Conservation (phyloP, 2,329 filamentous ascomycete genomes). For the Chrysosporium keratinophilum region DNA sequence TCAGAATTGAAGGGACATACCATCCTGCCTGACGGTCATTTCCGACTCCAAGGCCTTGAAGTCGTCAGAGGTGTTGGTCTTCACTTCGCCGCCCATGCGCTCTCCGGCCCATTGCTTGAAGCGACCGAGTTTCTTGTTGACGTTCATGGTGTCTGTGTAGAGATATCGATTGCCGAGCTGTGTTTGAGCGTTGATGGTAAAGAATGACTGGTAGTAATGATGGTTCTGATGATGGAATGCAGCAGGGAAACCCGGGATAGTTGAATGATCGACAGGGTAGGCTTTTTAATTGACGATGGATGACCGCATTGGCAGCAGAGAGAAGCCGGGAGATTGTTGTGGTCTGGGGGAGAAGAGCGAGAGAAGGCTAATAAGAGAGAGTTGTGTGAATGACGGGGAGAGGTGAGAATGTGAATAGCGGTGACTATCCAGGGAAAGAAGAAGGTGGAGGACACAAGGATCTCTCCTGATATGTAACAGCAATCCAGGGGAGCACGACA, state of each 20-base stretch:
- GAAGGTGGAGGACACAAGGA: not conserved
- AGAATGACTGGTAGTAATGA: not conserved
- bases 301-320: not conserved
- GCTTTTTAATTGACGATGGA: not conserved
- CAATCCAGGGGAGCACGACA: not conserved
- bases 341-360: not conserved
- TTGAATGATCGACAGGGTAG: too few species aligned
- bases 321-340: not conserved
- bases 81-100: conserved; percentile 85
- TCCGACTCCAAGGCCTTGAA: conserved; percentile 84
- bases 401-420: not conserved
- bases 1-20: conserved; percentile 41
- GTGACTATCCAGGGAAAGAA: not conserved
- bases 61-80: conserved; percentile 76
- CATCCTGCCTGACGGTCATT: conserved; percentile 80
- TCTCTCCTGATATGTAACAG: not conserved
- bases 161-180: not conserved
- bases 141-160: conserved; percentile 40
- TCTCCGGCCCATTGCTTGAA: conserved; percentile 98
- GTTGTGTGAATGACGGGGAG: not conserved
- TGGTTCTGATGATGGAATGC: not conserved
- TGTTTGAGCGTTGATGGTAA: not conserved
- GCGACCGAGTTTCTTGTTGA: conserved; percentile 83
- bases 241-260: too few species aligned
- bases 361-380: not conserved